Base-by-base conservation (phyloP, 208 protist genomes). In the Acanthamoeba quina region DNA sequence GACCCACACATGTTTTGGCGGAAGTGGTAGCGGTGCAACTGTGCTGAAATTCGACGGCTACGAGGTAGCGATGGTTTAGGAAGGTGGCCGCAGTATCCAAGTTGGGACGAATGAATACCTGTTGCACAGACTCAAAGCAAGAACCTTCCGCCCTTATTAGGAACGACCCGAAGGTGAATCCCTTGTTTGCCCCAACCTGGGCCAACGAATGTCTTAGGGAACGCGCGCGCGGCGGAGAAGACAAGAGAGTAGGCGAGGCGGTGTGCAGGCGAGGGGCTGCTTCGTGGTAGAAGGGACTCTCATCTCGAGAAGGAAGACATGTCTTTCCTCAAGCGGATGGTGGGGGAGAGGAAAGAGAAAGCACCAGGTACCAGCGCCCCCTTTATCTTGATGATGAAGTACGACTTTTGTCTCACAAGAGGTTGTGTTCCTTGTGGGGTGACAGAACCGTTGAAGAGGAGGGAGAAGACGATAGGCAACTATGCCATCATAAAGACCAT, bases 391-490 rank as follows among this genome's bases (percentile, higher is more conserved):
- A 26, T 26, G 56, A 62, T 62, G 41, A 47, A 11, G 44, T 44
- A 47, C 44, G 6, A 47, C 44, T 47, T 47, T 74, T 1, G 66
- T 6, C 26, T 15, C 0, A 41, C 13, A 10, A 52, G 24, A 37
- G 9, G 29, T 7, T 24, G 34, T 9, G 0, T 19, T 29, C 6
- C 80, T 88, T 37, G 11, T 26, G 17, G 21, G 58, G 58, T 24
- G 58, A 64, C 85, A 91, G 85, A 91, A 26, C 85, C 85, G 26
- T n/a, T 91, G 17, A 91, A 91, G 31, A 91, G 64, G 47, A 13
- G 90, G 26, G 90, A 93, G 52, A 94, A 94, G 44, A 66, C 52
- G 13, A 88, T 94, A 54, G 91, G 91, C 3, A 94, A 94, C 74
- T 94, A 94, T 34, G 91, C 49, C 21, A 70, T 94, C 21, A 44